Evolutionary conservation across 1,139 yeast species (phyloP).

Genomic region (Geotrichum restrictum): DNA sequence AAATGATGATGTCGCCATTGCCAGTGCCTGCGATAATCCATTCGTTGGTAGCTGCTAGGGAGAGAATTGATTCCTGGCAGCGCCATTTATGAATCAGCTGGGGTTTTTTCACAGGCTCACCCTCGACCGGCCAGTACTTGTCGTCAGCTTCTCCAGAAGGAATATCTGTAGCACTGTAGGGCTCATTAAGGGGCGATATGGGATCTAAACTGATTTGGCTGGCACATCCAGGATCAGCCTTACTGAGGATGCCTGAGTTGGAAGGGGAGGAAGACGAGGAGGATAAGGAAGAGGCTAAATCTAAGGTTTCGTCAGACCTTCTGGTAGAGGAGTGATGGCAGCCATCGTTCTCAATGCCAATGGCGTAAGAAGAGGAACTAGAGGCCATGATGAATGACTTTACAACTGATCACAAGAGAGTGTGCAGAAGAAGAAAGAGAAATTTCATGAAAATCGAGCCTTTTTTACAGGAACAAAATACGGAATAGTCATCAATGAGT

Average conservation of each 20-base stretch:
- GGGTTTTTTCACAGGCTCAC: background rate
- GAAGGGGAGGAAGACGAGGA: too few species aligned
- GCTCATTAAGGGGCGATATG: too few species aligned
- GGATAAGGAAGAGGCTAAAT: too few species aligned
- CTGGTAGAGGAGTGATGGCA: background rate
- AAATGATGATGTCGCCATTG: slow-evolving; percentile 70
- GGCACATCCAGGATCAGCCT: too few species aligned
- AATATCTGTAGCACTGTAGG: background rate
- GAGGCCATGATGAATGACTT: too few species aligned
- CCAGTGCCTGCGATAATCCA: slow-evolving; percentile 92
- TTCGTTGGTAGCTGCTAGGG: slow-evolving; percentile 62
- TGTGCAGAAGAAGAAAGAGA: background rate
- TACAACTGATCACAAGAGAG: too few species aligned
- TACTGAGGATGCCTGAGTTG: too few species aligned
- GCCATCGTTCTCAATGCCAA: background rate
- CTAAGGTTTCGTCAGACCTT: too few species aligned
- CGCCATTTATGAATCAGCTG: slow-evolving; percentile 69
- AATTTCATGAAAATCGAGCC: too few species aligned
- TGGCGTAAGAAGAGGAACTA: too few species aligned
- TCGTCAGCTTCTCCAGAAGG: background rate
- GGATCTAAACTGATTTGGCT: too few species aligned
- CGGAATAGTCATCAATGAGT: background rate
- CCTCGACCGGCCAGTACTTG: slow-evolving; percentile 15
- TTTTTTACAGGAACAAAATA: too few species aligned
- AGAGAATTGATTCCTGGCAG: slow-evolving; percentile 65